A percentile compares a stretch with the other conserved stretches of the same genome.
phyloP scores from a whole-genome alignment of 495 filamentous ascomycete genomes.

The Neurospora sp. region DNA sequence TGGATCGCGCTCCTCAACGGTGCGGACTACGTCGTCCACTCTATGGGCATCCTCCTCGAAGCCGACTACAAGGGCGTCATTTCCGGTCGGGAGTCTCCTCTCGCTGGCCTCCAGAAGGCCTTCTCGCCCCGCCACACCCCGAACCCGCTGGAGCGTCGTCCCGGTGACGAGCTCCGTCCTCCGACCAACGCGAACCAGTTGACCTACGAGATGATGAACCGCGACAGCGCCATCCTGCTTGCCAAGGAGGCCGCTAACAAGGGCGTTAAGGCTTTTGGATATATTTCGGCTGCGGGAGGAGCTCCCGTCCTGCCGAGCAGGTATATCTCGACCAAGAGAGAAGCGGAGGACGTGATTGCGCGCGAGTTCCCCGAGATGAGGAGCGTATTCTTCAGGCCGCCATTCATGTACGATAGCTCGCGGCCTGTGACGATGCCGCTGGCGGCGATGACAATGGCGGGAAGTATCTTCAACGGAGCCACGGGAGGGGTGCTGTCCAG shows the following conservation, averaged over 20 bases:
- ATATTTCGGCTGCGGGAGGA: conserved; percentile 79
- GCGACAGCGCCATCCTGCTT: conserved; percentile 74
- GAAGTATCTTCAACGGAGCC: conserved; percentile 59
- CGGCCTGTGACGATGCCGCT: conserved; percentile 76
- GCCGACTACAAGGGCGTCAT: conserved; percentile 95
- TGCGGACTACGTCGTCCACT: conserved; percentile 81
- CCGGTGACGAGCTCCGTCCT: conserved; percentile 34
- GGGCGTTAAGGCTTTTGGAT: conserved; percentile 63
- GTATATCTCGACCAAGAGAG: conserved; percentile 87
- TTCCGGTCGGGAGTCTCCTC: conserved; percentile 64
- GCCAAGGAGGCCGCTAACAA: conserved; percentile 64
- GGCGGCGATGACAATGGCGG: conserved; percentile 59
- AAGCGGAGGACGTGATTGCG: conserved; percentile 74
- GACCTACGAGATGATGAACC: conserved; percentile 97
- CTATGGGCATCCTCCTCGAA: conserved; percentile 92
- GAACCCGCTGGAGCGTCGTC: conserved; percentile 51
- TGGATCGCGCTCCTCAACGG: conserved; percentile 62
- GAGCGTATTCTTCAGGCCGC: conserved; percentile 71
- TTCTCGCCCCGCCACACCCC: conserved; percentile 57
- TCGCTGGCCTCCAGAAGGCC: conserved; percentile 63
- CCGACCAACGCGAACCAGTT: conserved; percentile 49
- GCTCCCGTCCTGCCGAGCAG: conserved; percentile 71
- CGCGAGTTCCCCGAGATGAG: conserved; percentile 63
- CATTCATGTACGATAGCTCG: conserved; percentile 79
- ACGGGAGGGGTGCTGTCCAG: conserved; percentile 63